Percentiles rank a stretch among this genome's conserved stretches.
phyloP scores from a whole-genome alignment of 768 basidiomycete species.

The Psilocybe cyanescens region DNA sequence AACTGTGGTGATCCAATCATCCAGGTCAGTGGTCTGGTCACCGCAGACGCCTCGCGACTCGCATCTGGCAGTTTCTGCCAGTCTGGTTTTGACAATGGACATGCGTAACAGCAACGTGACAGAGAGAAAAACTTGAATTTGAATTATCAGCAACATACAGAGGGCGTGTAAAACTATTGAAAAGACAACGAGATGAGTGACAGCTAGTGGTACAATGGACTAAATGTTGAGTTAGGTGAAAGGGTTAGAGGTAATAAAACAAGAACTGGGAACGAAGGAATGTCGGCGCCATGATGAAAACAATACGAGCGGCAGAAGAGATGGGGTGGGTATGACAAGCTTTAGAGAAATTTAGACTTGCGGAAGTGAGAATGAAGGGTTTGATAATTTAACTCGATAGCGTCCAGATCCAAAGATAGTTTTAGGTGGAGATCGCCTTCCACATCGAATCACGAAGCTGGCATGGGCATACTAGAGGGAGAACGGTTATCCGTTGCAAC shows the following conservation, averaged over 20 bases:
- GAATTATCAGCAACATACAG: neutral
- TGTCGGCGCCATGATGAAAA: neutral
- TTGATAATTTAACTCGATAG: slow-evolving; percentile 11
- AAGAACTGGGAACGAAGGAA: neutral
- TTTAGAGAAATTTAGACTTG: neutral
- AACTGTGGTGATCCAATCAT: too few species aligned
- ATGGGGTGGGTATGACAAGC: neutral
- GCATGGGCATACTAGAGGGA: slow-evolving; percentile 8
- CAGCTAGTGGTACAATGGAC: slow-evolving; percentile 14
- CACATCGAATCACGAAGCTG: slow-evolving; percentile 13
- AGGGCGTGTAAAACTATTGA: slow-evolving; percentile 1
- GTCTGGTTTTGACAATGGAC: too few species aligned
- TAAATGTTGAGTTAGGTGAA: slow-evolving; percentile 6
- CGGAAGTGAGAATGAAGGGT: slow-evolving; percentile 5
- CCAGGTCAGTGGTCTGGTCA: too few species aligned
- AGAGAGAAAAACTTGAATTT: neutral
- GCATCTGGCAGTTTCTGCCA: too few species aligned
- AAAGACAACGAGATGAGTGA: slow-evolving; percentile 11
- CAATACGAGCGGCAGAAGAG: neutral
- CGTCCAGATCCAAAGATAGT: slow-evolving; percentile 6
- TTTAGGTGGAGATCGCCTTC: neutral
- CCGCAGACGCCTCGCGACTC: too few species aligned
- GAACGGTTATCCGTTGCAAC: slow-evolving; percentile 30
- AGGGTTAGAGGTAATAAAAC: neutral
- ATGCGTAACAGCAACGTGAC: too few species aligned